phyloP scores from a whole-genome alignment of 2,329 filamentous ascomycete species.

The Phyllosticta citribraziliensis region DNA sequence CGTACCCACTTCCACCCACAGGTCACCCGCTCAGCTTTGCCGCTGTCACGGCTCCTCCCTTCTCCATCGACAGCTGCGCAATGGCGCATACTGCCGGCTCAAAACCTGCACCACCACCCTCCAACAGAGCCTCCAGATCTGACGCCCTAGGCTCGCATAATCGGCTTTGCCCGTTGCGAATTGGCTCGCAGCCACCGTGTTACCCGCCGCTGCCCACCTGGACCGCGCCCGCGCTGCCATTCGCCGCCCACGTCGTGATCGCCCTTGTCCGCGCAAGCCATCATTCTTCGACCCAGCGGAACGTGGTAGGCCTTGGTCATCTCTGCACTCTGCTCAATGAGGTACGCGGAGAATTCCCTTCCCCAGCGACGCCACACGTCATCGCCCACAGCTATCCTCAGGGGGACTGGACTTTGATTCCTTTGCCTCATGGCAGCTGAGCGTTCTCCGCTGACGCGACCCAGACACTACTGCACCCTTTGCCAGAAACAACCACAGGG shows the following conservation, averaged over 20 bases:
- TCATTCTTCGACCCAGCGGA: neutral
- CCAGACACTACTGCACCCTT: neutral
- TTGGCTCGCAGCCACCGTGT: neutral
- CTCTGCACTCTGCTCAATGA: neutral
- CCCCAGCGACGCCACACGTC: neutral
- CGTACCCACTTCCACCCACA: neutral
- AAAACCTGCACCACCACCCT: neutral
- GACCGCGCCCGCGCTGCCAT: neutral
- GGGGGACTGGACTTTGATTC: neutral
- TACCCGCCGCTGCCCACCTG: neutral
- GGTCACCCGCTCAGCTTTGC: conserved; percentile 9
- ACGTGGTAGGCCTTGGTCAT: neutral
- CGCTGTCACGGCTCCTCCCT: conserved; percentile 1
- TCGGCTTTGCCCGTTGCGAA: neutral
- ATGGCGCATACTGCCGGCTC: conserved; percentile 8
- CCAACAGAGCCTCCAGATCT: conserved; percentile 3
- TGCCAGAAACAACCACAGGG: neutral
- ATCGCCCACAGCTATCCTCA: neutral
- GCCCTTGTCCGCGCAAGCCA: neutral
- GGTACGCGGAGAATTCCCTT: neutral
- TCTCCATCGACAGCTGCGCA: conserved; percentile 3
- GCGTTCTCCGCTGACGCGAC: neutral
- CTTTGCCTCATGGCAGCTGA: neutral
- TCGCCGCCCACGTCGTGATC: conserved; percentile 5
- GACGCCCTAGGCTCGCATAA: conserved; percentile 4